Evolutionary conservation across 2,329 filamentous ascomycete genomes (phyloP), one percentile per base, ranked within the genome.

Genomic region (Alternaria atra): DNA sequence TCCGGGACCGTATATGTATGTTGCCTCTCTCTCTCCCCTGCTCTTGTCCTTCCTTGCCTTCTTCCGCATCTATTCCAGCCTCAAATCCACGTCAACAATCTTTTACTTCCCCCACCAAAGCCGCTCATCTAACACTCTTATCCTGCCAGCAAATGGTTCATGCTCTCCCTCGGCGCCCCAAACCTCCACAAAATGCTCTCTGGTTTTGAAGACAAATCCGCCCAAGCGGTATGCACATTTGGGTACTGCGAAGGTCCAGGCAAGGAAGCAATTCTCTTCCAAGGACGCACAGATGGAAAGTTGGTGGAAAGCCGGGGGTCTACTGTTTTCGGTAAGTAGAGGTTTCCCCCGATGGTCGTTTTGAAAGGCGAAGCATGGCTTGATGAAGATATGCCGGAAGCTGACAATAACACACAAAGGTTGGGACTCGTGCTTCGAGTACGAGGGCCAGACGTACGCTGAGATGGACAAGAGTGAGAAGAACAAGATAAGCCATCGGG

Each of bases 361-460:
- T 34, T 9, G 15, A 20, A 20, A 20, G 20, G 20, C 20, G 20
- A 20, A 20, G 20, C 2, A 20, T 20, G 20, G 20, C 20, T 20
- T 20, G 20, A 20, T 13, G 9, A 35, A 20, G 23, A 39, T 34
- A 6, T 17, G 5, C 23, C 5, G 8, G 12, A 30, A 30, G 53
- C 61, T 67, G 35, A 68, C 35, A 27, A 47, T 10, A 10, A 4
- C 9, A 32, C 8, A 0, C 37, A 56, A 27, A 97, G 94, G 94
- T 46, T 99, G 95, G 95, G 95, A 99, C 79, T 89, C 95, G 2
- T 90, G 97, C 66, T 99, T 99, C 73, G 95, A 99, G 81, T 94
- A 96, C 70, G 86, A 96, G 66, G 94, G 94, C 42, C 61, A 73
- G 80, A 99, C 95, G 82, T 90, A 97, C 77, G 95, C 95, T 29